Evolutionary conservation across 108 stramenopile species (phyloP).

Genomic region (Nannochloropsis oceanica): DNA sequence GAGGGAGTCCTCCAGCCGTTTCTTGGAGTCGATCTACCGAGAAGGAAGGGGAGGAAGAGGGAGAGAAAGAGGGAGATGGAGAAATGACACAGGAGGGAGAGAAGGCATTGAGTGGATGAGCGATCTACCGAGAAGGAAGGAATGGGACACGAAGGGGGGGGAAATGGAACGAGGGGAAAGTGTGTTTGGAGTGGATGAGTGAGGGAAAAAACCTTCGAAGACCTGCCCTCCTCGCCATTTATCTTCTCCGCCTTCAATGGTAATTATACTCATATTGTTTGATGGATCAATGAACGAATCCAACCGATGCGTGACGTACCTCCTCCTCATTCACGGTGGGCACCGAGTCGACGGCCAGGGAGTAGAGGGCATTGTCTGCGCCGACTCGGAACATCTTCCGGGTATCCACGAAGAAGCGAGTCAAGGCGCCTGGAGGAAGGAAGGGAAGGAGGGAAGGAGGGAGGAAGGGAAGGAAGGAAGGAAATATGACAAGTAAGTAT

Average conservation of each 20-base stretch:
- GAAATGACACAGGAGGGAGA: background rate
- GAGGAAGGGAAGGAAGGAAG: background rate
- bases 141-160: too few relatives aligned
- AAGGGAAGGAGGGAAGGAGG: too few relatives aligned
- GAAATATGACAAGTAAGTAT: too few relatives aligned
- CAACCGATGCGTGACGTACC: too few relatives aligned
- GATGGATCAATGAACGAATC: too few relatives aligned
- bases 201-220: too few relatives aligned
- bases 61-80: background rate
- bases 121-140: background rate
- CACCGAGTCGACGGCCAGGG: background rate
- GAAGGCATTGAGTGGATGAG: background rate
- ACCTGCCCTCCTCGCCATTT: too few relatives aligned
- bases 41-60: background rate
- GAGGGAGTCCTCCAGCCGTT: conserved; percentile 30
- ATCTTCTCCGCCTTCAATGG: too few relatives aligned
- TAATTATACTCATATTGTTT: too few relatives aligned
- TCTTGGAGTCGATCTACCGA: conserved; percentile 21
- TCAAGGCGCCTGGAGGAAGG: background rate
- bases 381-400: background rate
- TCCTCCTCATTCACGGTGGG: background rate
- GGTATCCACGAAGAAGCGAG: background rate
- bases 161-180: too few relatives aligned
- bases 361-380: background rate
- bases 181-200: too few relatives aligned